Evolutionary conservation across 2,329 filamentous ascomycete genomes (phyloP).

Genomic region (Aspergillus sp.): DNA sequence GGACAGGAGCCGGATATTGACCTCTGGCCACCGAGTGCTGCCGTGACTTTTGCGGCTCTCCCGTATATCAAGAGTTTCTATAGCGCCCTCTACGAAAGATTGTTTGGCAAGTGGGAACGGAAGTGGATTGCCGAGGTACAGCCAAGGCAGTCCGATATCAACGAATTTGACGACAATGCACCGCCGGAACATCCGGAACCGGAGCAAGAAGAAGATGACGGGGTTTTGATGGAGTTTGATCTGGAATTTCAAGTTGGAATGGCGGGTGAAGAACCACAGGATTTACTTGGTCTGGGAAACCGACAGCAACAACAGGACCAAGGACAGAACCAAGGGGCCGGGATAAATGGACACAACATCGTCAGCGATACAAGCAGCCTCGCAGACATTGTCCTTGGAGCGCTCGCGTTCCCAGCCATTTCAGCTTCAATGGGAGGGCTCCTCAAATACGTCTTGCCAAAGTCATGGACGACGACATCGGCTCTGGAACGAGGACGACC

Average conservation of each 20-base stretch:
- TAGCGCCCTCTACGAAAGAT: conserved; percentile 59
- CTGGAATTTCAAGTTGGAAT: conserved; percentile 54
- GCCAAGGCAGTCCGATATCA: conserved; percentile 51
- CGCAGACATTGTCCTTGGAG: conserved; percentile 63
- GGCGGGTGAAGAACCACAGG: conserved; percentile 37
- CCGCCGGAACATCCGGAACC: conserved; percentile 36
- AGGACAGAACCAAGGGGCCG: conserved; percentile 23
- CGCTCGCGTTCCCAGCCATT: conserved; percentile 77
- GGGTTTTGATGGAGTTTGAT: conserved; percentile 50
- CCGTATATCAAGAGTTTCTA: conserved; percentile 67
- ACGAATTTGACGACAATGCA: conserved; percentile 33
- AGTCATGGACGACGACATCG: conserved; percentile 59
- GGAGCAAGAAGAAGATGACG: conserved; percentile 30
- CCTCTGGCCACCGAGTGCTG: conserved; percentile 66
- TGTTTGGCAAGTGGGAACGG: conserved; percentile 59
- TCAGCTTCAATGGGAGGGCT: conserved; percentile 76
- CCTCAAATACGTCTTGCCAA: conserved; percentile 67
- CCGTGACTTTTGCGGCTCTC: conserved; percentile 64
- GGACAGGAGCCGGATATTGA: conserved; percentile 51
- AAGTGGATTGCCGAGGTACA: conserved; percentile 64
- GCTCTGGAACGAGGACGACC: conserved; percentile 47
- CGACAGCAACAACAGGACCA: conserved; percentile 20
- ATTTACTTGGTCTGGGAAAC: conserved; percentile 28
- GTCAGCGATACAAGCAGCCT: conserved; percentile 56
- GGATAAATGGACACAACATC: conserved; percentile 46